Conservation (phyloP, 306 rosid species). For the Amphicarpaea edgeworthii region DNA sequence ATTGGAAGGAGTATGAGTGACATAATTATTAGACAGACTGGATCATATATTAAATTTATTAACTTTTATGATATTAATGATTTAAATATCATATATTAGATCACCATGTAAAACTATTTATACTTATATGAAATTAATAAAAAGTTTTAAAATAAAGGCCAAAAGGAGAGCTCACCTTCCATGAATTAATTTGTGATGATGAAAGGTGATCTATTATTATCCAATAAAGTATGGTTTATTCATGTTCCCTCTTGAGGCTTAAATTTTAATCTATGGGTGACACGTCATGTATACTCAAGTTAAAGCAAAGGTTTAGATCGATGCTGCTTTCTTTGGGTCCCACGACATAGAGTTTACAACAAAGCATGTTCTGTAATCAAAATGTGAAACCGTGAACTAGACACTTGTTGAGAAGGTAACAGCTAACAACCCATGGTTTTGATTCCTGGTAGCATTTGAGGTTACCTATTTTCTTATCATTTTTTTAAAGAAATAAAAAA, state of each 20-base stretch:
- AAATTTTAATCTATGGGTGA: background rate
- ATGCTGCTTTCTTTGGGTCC: conserved; percentile 22
- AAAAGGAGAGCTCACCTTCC: background rate
- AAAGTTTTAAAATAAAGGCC: background rate
- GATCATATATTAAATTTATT: no score
- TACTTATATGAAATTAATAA: no score
- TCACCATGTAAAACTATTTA: no score
- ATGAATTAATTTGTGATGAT: background rate
- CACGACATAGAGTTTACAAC: background rate
- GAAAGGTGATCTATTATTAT: conserved; percentile 8
- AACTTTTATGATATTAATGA: no score
- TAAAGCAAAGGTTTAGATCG: conserved; percentile 13
- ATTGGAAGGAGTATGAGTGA: no score
- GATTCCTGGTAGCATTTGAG: background rate
- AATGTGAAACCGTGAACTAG: background rate
- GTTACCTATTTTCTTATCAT: background rate
- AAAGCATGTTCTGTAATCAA: conserved; percentile 5
- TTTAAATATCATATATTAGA: no score
- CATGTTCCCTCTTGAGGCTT: background rate
- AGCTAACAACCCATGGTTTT: background rate
- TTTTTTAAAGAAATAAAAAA: background rate
- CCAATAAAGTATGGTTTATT: conserved; percentile 8
- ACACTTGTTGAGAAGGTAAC: background rate
- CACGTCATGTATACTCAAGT: background rate
- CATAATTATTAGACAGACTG: no score